Conservation (phyloP, 2,329 filamentous ascomycete species). For the Fusarium robinianum region DNA sequence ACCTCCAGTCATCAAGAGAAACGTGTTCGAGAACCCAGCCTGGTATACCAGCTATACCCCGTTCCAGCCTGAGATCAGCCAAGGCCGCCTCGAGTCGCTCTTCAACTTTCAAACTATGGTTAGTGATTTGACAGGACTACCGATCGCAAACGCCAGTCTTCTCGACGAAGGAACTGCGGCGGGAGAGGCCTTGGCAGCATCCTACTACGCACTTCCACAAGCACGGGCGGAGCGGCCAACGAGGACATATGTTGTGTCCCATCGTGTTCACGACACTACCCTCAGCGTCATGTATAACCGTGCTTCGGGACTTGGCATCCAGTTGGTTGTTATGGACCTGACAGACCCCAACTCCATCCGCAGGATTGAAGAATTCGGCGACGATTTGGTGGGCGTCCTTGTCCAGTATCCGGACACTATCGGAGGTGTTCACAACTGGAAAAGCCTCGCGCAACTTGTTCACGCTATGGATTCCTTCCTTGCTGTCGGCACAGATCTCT, state of each 20-base stretch:
- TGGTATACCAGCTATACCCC: constrained; percentile 99
- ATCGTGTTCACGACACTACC: constrained; percentile 82
- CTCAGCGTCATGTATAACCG: too few relatives aligned
- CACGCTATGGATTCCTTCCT: constrained; percentile 80
- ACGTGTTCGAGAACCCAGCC: constrained; percentile 87
- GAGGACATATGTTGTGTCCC: constrained; percentile 83
- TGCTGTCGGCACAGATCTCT: constrained; percentile 84
- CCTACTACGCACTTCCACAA: constrained; percentile 67
- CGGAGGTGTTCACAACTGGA: constrained; percentile 80
- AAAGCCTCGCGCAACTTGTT: constrained; percentile 71
- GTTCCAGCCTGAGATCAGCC: constrained; percentile 96
- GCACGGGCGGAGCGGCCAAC: constrained; percentile 66
- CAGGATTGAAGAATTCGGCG: constrained; percentile 70
- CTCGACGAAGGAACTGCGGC: constrained; percentile 91
- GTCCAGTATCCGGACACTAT: constrained; percentile 93
- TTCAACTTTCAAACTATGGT: constrained; percentile 96
- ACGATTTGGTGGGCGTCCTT: constrained; percentile 84
- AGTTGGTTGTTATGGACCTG: constrained; percentile 76
- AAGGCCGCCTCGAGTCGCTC: constrained; percentile 87
- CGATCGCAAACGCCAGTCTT: constrained; percentile 88
- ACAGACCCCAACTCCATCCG: constrained; percentile 63
- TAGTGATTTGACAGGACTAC: constrained; percentile 81
- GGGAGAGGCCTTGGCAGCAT: constrained; percentile 95
- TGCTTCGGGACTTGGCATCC: constrained; percentile 87
- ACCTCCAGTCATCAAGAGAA: constrained; percentile 89